Percentiles rank a stretch among this genome's conserved stretches.
These are phyloP conservation scores for Macrotyloma uniflorum DNA, from an alignment of 306 rosid species.

Conservation along the genomic window DNA sequence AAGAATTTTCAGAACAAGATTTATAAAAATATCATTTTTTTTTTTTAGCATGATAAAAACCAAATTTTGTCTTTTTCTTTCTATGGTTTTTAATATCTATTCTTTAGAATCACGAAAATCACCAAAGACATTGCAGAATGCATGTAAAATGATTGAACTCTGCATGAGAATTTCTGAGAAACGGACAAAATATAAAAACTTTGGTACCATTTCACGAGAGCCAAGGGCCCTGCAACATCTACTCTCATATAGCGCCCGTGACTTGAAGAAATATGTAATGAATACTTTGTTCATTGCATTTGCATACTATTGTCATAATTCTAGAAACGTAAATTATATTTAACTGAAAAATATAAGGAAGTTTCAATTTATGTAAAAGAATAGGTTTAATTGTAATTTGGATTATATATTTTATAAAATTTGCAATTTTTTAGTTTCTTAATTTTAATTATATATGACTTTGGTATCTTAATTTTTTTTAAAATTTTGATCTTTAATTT, in stretches of 20 bases:
- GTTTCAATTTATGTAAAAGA: no score
- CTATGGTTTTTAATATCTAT: conserved; percentile 8
- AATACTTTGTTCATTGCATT: background rate
- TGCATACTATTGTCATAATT: background rate
- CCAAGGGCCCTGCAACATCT: background rate
- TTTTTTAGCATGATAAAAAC: background rate
- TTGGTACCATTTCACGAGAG: conserved; percentile 35
- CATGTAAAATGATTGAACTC: background rate
- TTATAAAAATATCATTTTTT: background rate
- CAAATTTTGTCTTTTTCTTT: conserved; percentile 13
- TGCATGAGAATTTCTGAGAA: background rate
- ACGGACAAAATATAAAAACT: background rate
- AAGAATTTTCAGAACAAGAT: conserved; percentile 1
- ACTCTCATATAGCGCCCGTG: conserved; percentile 43
- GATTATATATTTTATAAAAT: no score
- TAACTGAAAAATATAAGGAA: no score
- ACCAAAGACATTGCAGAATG: background rate
- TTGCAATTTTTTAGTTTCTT: no score
- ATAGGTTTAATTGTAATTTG: no score
- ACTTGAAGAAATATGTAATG: conserved; percentile 12
- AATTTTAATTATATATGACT: no score
- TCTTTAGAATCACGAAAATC: background rate
- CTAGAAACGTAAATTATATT: no score
- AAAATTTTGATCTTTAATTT: no score
- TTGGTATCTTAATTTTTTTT: no score